Evolutionary conservation across 139 green algal genomes (phyloP).

Genomic region (Auxenochlorella pyrenoidosa): DNA sequence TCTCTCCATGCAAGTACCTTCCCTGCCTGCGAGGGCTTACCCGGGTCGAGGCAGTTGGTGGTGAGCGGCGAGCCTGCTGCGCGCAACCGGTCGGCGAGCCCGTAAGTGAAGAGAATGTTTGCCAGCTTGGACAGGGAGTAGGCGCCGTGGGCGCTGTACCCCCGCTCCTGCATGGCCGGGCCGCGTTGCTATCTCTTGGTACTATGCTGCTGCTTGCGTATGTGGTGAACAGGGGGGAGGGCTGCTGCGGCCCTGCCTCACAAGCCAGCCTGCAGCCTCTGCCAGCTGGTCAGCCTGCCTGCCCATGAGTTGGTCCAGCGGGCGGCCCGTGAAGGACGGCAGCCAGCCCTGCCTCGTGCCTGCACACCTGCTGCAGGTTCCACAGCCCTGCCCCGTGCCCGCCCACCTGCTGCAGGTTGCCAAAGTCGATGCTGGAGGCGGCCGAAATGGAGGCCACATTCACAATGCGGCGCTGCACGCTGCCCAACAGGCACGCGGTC

Average conservation of each 20-base stretch:
- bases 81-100: constrained; percentile 52
- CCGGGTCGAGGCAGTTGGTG: constrained; percentile 72
- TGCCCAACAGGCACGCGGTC: constrained; percentile 53
- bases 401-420: constrained; percentile 70
- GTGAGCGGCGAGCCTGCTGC: constrained; percentile 39
- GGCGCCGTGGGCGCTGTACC: constrained; percentile 51
- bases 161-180: constrained; percentile 19
- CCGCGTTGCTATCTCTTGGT: no score
- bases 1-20: not conserved
- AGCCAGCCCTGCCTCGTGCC: no score
- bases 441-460: constrained; percentile 72
- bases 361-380: no score
- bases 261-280: no score
- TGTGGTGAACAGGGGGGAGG: no score
- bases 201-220: no score
- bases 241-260: no score
- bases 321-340: no score
- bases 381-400: no score
- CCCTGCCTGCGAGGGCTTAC: not conserved
- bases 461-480: constrained; percentile 61
- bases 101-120: constrained; percentile 61
- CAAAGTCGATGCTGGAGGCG: constrained; percentile 65
- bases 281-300: no score
- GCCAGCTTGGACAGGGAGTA: constrained; percentile 76
- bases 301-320: no score